phyloP scores from a whole-genome alignment of 75 land plant genomes.

The Picea glauca region DNA sequence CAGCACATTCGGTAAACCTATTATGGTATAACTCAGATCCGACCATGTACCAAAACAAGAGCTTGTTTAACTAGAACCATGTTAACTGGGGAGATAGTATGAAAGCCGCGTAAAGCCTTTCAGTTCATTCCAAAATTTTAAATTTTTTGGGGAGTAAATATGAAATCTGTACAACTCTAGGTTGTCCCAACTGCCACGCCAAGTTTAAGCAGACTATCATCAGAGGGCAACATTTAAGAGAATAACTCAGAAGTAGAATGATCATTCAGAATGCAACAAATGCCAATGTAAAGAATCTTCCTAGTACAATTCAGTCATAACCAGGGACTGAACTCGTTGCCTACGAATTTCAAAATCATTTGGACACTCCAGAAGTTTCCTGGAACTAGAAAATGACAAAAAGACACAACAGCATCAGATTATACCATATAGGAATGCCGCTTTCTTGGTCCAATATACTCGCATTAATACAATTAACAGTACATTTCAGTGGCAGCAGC shows the following conservation, averaged over 20 bases:
- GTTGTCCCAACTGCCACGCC: background rate
- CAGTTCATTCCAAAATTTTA: too few relatives aligned
- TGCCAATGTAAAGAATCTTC: background rate
- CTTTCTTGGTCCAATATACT: background rate
- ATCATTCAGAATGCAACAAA: too few relatives aligned
- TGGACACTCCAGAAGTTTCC: too few relatives aligned
- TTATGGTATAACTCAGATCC: background rate
- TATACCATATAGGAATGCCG: constrained; percentile 1
- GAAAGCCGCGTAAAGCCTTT: background rate
- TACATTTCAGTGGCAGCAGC: background rate
- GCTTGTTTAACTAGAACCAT: background rate
- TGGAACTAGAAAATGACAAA: background rate
- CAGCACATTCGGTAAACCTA: background rate
- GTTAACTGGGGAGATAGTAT: background rate
- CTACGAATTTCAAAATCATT: background rate
- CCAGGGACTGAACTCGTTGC: background rate
- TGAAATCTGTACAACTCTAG: background rate
- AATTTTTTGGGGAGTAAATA: too few relatives aligned
- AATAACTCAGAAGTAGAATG: background rate
- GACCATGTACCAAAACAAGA: background rate
- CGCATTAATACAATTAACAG: background rate
- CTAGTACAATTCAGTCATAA: background rate
- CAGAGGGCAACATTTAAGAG: background rate
- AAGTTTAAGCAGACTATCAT: background rate
- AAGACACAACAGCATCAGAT: background rate